These are phyloP conservation scores for Fusarium sacchari DNA, from an alignment of 2,329 filamentous ascomycete genomes.

Conservation along the genomic window DNA sequence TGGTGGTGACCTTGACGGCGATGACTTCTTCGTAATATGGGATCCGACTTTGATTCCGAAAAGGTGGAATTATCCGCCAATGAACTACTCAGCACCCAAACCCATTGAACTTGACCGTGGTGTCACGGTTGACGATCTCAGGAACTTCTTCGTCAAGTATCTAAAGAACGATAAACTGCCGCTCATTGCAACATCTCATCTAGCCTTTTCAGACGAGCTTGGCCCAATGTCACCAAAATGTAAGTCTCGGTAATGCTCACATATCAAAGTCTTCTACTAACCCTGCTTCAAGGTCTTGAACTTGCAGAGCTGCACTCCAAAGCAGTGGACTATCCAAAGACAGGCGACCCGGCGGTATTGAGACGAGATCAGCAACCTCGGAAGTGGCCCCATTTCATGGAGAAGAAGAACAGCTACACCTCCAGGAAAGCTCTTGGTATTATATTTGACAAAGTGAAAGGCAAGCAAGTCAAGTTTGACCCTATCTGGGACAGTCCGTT, in stretches of 20 bases:
- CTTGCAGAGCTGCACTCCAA: constrained; percentile 86
- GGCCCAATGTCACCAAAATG: constrained; percentile 78
- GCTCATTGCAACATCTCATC: constrained; percentile 82
- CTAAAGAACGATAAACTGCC: constrained; percentile 90
- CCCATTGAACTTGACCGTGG: constrained; percentile 66
- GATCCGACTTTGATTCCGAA: constrained; percentile 77
- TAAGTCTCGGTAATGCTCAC: constrained; percentile 49
- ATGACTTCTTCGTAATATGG: constrained; percentile 97
- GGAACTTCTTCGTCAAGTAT: constrained; percentile 87
- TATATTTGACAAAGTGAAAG: constrained; percentile 79
- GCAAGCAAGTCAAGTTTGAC: constrained; percentile 69
- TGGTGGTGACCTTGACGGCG: constrained; percentile 93
- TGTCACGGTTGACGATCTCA: constrained; percentile 78
- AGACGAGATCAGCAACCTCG: constrained; percentile 66
- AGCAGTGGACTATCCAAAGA: constrained; percentile 95
- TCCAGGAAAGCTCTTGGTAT: constrained; percentile 80
- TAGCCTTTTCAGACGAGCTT: constrained; percentile 76
- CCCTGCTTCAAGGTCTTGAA: constrained; percentile 61
- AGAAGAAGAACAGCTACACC: constrained; percentile 71
- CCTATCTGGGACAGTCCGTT: constrained; percentile 80
- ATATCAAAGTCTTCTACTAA: neutral
- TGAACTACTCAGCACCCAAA: constrained; percentile 75
- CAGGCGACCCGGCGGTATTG: constrained; percentile 80
- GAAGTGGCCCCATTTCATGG: constrained; percentile 88
- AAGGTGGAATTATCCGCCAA: constrained; percentile 77